These are phyloP conservation scores for Actinomucor elegans DNA, from an alignment of 371 early-diverging fungal species.

Conservation along the genomic window DNA sequence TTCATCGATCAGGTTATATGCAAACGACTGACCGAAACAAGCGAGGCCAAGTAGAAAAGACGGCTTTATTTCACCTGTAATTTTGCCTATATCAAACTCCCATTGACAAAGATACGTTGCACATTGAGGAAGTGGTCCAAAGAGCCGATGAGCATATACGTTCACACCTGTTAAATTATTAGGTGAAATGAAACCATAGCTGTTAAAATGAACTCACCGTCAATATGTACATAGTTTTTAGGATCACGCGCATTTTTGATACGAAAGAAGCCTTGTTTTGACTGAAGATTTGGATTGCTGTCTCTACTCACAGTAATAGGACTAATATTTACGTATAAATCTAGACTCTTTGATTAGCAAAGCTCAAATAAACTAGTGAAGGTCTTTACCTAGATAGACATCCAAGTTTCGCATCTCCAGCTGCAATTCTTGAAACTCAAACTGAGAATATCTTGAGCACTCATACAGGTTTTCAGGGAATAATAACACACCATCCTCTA, in stretches of 20 bases:
- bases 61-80: slow-evolving; percentile 73
- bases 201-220: slow-evolving; percentile 53
- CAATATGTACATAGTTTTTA: slow-evolving; percentile 59
- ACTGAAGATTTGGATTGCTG: slow-evolving; percentile 30
- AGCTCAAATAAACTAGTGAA: no score
- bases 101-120: slow-evolving; percentile 75
- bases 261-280: slow-evolving; percentile 28
- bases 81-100: slow-evolving; percentile 66
- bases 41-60: slow-evolving; percentile 60
- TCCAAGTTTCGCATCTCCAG: slow-evolving; percentile 68
- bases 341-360: slow-evolving; percentile 66
- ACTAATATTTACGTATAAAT: slow-evolving; percentile 62
- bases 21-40: slow-evolving; percentile 64
- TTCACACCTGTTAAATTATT: slow-evolving; percentile 44
- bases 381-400: slow-evolving; percentile 66
- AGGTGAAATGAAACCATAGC: background rate
- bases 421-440: slow-evolving; percentile 67
- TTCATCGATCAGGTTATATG: slow-evolving; percentile 67
- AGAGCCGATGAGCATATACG: slow-evolving; percentile 70
- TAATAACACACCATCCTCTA: slow-evolving; percentile 59
- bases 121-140: slow-evolving; percentile 74
- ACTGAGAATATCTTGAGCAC: slow-evolving; percentile 56
- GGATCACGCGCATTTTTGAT: slow-evolving; percentile 40
- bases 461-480: slow-evolving; percentile 78
- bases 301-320: slow-evolving; percentile 66